Evolutionary conservation across 1,284 basidiomycete genomes (phyloP), one percentile per base, ranked within the genome.

Genomic region (Moesziomyces antarcticus): DNA sequence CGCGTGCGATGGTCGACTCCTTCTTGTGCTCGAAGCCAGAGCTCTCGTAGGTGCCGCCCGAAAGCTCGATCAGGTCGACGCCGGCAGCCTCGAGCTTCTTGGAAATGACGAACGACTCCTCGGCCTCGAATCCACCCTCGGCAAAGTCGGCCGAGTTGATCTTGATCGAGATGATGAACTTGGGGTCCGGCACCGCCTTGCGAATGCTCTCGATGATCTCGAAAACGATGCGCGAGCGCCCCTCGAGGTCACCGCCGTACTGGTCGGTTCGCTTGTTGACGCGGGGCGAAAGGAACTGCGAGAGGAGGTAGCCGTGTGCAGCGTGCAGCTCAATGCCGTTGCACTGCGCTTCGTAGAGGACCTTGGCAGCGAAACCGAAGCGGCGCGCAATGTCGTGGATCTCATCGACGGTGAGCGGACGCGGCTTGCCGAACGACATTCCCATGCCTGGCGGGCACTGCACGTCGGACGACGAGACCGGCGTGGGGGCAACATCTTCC

Each of bases 251-350:
- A 87, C 88, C 66, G 13, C 81, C 86, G 85, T 90, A 95, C 35
- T 85, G 86, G 84, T 92, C 91, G 33, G 75, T 84, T 22, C 92
- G 89, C 22, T 83, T 76, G 83, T 96, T 96, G 46, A 89, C 89
- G 91, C 93, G 75, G 1, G 56, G 89, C 5, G 90, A 93, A 27
- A 97, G 86, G 82, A 95, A 96, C 75, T 93, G 90, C 0, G 93
- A 89, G 14, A 97, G 86, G 11, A 97, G 87, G 84, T 97, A 86
- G 44, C 94, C 94, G 85, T 97, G 94, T 0, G 92, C 91, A 25
- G 89, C 91, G 84, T 98, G 95, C 20, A 98, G 76, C 82, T 98
- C 90, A 13, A 97, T 86, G 0, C 95, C 96, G 75, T 97, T 92
- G 83, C 94, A 96, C 0, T 93, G 92, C 27, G 91, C 87, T 55